Percentiles rank a stretch among this genome's conserved stretches.
Conservation (phyloP, 495 filamentous ascomycete genomes). For the Jackrogersella minutella region DNA sequence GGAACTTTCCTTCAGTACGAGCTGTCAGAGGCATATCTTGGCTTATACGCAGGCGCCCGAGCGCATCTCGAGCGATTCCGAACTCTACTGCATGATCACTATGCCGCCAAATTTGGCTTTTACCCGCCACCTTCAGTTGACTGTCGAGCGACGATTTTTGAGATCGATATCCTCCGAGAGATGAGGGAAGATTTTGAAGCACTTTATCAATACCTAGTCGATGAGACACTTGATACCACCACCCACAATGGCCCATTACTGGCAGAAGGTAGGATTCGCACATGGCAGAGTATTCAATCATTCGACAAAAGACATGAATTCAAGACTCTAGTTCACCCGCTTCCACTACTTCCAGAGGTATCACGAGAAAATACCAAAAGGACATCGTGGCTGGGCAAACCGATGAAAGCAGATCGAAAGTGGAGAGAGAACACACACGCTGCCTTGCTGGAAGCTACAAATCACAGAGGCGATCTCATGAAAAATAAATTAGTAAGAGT, state of each 20-base stretch:
- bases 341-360: conserved; percentile 65
- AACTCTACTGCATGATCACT: conserved; percentile 66
- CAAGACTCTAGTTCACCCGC: conserved; percentile 60
- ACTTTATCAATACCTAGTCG: conserved; percentile 69
- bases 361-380: conserved; percentile 30
- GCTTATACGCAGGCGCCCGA: conserved; percentile 58
- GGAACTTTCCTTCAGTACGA: conserved; percentile 68
- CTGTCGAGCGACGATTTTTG: conserved; percentile 51
- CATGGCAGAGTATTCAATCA: conserved; percentile 63
- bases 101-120: conserved; percentile 66
- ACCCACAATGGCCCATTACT: conserved; percentile 49
- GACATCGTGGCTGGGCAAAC: conserved; percentile 43
- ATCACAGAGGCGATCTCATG: conserved; percentile 44
- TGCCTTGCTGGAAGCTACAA: conserved; percentile 53
- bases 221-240: conserved; percentile 53
- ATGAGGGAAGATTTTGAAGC: conserved; percentile 70
- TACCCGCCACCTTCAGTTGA: conserved; percentile 63
- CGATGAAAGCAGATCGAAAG: conserved; percentile 46
- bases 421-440: conserved; percentile 46
- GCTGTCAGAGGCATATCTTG: conserved; percentile 62
- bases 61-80: conserved; percentile 71
- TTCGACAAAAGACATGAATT: conserved; percentile 67
- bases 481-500: conserved; percentile 53
- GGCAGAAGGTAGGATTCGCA: conserved; percentile 66
- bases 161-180: conserved; percentile 57